These are phyloP conservation scores for Trichoderma gamsii DNA, from an alignment of 495 filamentous ascomycete species.

Conservation along the genomic window DNA sequence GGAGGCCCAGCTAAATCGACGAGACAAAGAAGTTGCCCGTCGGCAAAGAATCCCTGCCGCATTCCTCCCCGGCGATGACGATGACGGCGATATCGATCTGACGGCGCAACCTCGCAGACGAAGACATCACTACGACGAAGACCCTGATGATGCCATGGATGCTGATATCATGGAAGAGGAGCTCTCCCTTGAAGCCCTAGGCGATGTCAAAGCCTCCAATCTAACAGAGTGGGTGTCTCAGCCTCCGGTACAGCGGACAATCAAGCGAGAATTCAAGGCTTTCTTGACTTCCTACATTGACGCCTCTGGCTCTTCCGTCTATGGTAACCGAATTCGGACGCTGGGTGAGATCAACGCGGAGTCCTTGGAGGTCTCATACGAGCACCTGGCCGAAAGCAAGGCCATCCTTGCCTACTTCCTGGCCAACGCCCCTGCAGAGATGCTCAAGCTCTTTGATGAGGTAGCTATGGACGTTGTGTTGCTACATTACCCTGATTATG, in stretches of 20 bases:
- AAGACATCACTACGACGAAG: constrained; percentile 87
- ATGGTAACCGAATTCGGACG: constrained; percentile 85
- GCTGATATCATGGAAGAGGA: constrained; percentile 92
- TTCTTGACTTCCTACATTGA: constrained; percentile 97
- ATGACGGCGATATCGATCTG: constrained; percentile 75
- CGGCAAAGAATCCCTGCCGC: constrained; percentile 72
- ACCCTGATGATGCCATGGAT: constrained; percentile 83
- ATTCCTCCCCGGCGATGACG: constrained; percentile 84
- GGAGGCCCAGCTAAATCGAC: constrained; percentile 72
- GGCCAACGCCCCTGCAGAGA: constrained; percentile 88
- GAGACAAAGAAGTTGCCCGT: constrained; percentile 74
- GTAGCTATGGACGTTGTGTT: constrained; percentile 94
- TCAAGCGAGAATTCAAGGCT: constrained; percentile 92
- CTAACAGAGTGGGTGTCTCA: constrained; percentile 92
- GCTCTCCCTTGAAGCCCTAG: constrained; percentile 81
- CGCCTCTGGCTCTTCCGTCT: constrained; percentile 78
- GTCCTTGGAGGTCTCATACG: constrained; percentile 91
- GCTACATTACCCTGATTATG: constrained; percentile 94
- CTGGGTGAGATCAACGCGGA: constrained; percentile 96
- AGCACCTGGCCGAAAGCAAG: constrained; percentile 80
- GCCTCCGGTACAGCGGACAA: constrained; percentile 83
- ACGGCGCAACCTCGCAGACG: constrained; percentile 73
- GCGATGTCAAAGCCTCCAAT: constrained; percentile 89
- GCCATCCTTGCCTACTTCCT: constrained; percentile 98
- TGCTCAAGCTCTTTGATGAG: constrained; percentile 93